These are phyloP conservation scores for rapeseed (Brassica napus) DNA, from an alignment of 345 rosid genomes.

Conservation along the genomic window DNA sequence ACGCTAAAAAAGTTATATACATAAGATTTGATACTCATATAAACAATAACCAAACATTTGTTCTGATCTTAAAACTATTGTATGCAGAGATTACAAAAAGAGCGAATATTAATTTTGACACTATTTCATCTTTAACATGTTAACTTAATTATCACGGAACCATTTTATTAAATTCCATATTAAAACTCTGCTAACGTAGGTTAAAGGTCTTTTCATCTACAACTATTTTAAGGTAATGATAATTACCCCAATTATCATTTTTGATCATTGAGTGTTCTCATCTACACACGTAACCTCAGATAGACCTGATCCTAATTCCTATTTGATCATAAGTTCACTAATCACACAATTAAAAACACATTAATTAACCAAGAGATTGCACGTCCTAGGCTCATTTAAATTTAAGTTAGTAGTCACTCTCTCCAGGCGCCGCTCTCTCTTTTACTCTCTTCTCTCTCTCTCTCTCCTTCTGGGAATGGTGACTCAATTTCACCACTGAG, in stretches of 20 bases:
- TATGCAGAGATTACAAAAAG: background rate
- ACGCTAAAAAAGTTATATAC: background rate
- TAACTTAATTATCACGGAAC: background rate
- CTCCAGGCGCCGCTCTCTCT: conserved; percentile 65
- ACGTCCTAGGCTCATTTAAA: conserved; percentile 4
- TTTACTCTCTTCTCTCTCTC: conserved; percentile 8
- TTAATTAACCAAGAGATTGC: conserved; percentile 9
- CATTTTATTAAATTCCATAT: background rate
- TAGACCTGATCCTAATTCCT: background rate
- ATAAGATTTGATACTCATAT: background rate
- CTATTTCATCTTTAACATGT: background rate
- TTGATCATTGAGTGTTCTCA: background rate
- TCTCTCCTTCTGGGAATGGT: conserved; percentile 42
- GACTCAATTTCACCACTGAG: conserved; percentile 34
- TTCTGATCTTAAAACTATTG: background rate
- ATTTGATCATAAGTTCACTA: background rate
- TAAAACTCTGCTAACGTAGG: background rate
- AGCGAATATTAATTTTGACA: background rate
- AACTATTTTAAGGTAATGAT: background rate
- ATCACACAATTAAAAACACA: background rate
- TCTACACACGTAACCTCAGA: background rate
- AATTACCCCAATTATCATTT: background rate
- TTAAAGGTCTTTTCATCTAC: background rate
- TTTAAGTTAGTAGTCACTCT: conserved; percentile 36
- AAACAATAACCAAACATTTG: background rate